Conservation (phyloP, 768 basidiomycete species). For the Sporobolomyces phaffii region DNA sequence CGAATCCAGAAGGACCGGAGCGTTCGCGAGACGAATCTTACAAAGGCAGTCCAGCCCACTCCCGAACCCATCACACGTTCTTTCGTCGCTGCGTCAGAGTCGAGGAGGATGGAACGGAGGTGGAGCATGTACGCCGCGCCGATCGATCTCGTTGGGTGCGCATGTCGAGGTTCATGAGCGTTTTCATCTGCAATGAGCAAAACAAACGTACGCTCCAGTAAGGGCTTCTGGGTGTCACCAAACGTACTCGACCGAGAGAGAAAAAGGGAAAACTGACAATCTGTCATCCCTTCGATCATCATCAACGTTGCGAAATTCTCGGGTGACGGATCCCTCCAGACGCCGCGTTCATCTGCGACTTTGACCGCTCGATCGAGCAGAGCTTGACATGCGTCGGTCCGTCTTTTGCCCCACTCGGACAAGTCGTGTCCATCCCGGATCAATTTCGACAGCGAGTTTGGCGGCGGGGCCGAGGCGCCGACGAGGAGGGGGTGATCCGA, state of each 20-base stretch:
- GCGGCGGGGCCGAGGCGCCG: neutral
- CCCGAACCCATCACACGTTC: neutral
- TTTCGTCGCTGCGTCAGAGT: neutral
- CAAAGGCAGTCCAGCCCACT: constrained; percentile 5
- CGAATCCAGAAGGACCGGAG: too few species aligned
- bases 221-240: too few species aligned
- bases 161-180: neutral
- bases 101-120: neutral
- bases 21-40: too few species aligned
- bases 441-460: neutral
- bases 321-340: neutral
- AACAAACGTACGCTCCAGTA: too few species aligned
- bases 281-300: constrained; percentile 7
- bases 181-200: neutral
- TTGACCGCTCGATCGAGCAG: neutral
- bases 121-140: constrained; percentile 3
- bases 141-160: neutral
- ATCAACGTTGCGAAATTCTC: constrained; percentile 6
- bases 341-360: neutral
- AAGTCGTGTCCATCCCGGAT: neutral
- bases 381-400: constrained; percentile 1
- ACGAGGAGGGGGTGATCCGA: constrained; percentile 8
- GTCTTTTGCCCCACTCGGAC: neutral
- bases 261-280: neutral
- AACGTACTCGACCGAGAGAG: too few species aligned